Percentiles rank a stretch among this genome's conserved stretches.
phyloP scores from a whole-genome alignment of 768 basidiomycete genomes.

The Pholiota conissans region DNA sequence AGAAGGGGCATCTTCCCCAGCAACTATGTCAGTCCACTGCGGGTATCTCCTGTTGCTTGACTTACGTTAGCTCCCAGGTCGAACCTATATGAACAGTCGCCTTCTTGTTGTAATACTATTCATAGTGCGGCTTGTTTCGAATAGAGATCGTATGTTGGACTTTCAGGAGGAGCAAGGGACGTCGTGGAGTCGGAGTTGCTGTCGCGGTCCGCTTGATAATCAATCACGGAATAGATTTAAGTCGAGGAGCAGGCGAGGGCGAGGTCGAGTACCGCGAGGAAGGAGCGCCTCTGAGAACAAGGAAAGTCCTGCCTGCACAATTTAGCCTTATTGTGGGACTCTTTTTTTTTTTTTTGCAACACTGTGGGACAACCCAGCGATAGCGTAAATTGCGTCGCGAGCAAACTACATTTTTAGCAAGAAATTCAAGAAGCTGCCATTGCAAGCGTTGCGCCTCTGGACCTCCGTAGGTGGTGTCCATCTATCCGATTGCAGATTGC shows the following conservation, averaged over 20 bases:
- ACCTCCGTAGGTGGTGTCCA: neutral
- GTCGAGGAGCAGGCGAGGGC: neutral
- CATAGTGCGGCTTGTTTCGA: neutral
- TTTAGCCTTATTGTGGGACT: constrained; percentile 25
- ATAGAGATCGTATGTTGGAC: neutral
- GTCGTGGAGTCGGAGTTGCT: neutral
- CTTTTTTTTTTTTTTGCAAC: constrained; percentile 4
- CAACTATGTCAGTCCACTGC: constrained; percentile 69
- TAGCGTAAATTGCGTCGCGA: neutral
- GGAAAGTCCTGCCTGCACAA: constrained; percentile 4
- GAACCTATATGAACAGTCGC: constrained; percentile 37
- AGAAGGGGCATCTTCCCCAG: constrained; percentile 83
- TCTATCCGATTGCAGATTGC: neutral
- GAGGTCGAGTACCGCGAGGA: constrained; percentile 3
- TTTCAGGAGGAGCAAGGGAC: neutral
- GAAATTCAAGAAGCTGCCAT: neutral
- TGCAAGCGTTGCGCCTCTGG: neutral
- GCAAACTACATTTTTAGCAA: neutral
- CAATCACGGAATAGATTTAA: neutral
- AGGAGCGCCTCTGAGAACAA: constrained; percentile 5
- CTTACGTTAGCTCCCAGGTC: constrained; percentile 39
- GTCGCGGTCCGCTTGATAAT: neutral
- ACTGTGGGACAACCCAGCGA: neutral
- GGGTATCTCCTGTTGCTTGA: constrained; percentile 2
- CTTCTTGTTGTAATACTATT: constrained; percentile 11